These are phyloP conservation scores for Thecaphora thlaspeos DNA, from an alignment of 1,284 basidiomycete species.

Conservation along the genomic window DNA sequence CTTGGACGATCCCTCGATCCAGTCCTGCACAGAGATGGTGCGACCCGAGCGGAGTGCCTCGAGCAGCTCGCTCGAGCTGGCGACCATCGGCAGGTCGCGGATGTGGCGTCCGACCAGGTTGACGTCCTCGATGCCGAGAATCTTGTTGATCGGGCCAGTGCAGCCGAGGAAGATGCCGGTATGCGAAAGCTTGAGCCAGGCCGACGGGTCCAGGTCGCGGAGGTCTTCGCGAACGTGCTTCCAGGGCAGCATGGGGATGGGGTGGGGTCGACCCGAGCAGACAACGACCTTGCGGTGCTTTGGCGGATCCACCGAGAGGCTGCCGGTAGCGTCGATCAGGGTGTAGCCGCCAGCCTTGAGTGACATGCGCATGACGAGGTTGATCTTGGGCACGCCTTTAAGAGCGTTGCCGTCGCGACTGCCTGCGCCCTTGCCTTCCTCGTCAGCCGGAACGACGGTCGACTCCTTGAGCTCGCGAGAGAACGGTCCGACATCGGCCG, in stretches of 20 bases:
- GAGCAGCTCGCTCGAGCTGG: conserved; percentile 27
- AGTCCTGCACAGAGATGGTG: conserved; percentile 31
- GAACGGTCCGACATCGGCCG: conserved; percentile 82
- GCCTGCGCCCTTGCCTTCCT: conserved; percentile 9
- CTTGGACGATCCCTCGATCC: conserved; percentile 10
- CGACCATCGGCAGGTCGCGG: conserved; percentile 35
- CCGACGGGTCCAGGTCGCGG: conserved; percentile 13
- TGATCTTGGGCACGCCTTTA: conserved; percentile 22
- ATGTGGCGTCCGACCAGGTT: conserved; percentile 28
- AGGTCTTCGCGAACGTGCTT: conserved; percentile 28
- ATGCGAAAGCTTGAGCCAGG: conserved; percentile 37
- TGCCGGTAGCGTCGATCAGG: conserved; percentile 33
- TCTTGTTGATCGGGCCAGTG: conserved; percentile 30
- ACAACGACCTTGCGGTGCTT: conserved; percentile 40
- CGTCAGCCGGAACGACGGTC: conserved; percentile 18
- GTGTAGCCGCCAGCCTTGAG: conserved; percentile 26
- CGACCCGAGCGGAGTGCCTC: conserved; percentile 28
- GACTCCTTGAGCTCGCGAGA: conserved; percentile 86
- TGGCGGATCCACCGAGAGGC: conserved; percentile 31
- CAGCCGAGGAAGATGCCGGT: conserved; percentile 36
- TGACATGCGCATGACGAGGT: conserved; percentile 35
- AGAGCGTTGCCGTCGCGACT: conserved; percentile 17
- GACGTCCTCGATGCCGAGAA: conserved; percentile 31
- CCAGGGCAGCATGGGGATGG: conserved; percentile 36
- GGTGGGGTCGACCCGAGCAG: conserved; percentile 32